Percentiles rank a stretch among this genome's conserved stretches.
phyloP scores from a whole-genome alignment of 805 yeast genomes.

The Candida adriatica region DNA sequence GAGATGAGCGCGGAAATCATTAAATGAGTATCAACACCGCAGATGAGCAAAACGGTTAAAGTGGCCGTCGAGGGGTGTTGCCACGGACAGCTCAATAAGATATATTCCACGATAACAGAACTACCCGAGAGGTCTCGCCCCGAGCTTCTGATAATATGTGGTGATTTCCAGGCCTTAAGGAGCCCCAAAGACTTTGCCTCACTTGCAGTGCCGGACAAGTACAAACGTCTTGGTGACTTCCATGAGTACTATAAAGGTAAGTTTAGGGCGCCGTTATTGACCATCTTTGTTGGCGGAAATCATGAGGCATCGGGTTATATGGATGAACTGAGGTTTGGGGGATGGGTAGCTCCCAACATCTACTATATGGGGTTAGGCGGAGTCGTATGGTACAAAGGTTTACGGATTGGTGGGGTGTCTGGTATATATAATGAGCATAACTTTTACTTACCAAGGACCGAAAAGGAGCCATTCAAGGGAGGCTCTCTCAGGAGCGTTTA shows the following conservation, averaged over 20 bases:
- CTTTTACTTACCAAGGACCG: slow-evolving; percentile 35
- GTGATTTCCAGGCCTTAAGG: slow-evolving; percentile 86
- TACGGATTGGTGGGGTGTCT: slow-evolving; percentile 74
- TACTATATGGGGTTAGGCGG: slow-evolving; percentile 80
- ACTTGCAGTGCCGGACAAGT: slow-evolving; percentile 76
- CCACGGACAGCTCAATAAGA: slow-evolving; percentile 67
- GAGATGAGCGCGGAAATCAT: too few species aligned
- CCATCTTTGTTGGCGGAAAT: slow-evolving; percentile 89
- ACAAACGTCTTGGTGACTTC: slow-evolving; percentile 72
- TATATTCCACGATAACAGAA: slow-evolving; percentile 36
- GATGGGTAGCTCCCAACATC: slow-evolving; percentile 87
- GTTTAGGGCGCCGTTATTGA: slow-evolving; percentile 61
- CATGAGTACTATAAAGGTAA: slow-evolving; percentile 58
- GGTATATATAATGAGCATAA: slow-evolving; percentile 68
- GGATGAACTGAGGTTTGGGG: slow-evolving; percentile 71
- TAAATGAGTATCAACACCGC: too few species aligned
- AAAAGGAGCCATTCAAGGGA: slow-evolving; percentile 41
- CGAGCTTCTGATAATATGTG: slow-evolving; percentile 71
- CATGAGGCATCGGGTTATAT: slow-evolving; percentile 85
- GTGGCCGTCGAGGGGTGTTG: slow-evolving; percentile 87
- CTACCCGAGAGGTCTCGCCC: slow-evolving; percentile 25
- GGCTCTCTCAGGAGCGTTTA: slow-evolving; percentile 55
- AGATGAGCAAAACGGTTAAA: slow-evolving; percentile 11
- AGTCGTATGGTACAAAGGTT: slow-evolving; percentile 65
- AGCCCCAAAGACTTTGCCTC: slow-evolving; percentile 55